phyloP scores from a whole-genome alignment of 129 eudicot species.

The Calendula officinalis region DNA sequence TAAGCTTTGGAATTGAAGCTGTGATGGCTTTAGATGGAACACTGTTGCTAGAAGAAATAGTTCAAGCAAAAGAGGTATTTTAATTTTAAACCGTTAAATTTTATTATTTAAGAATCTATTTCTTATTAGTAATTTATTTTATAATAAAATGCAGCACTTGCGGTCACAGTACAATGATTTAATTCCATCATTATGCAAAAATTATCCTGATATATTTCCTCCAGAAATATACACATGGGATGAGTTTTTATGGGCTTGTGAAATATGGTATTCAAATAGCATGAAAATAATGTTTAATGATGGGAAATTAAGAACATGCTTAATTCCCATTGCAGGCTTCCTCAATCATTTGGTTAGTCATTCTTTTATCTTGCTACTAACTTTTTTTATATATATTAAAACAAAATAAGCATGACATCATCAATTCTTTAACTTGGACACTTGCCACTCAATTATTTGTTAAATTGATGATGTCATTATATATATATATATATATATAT shows the following conservation, averaged over 20 bases:
- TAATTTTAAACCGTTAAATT: not conserved
- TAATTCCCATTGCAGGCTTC: conserved; percentile 90
- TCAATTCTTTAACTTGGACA: too few species aligned
- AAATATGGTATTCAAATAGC: conserved; percentile 95
- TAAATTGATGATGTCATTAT: too few species aligned
- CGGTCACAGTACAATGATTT: conserved; percentile 68
- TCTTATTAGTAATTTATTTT: not conserved
- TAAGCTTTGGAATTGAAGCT: conserved; percentile 83
- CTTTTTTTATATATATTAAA: not conserved
- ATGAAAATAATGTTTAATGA: conserved; percentile 76
- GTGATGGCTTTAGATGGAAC: conserved; percentile 86
- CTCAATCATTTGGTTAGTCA: conserved; percentile 84
- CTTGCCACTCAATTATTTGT: too few species aligned
- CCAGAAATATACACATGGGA: conserved; percentile 81
- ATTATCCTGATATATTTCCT: conserved; percentile 65
- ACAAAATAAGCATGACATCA: too few species aligned
- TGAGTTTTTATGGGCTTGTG: conserved; percentile 92
- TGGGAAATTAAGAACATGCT: conserved; percentile 73
- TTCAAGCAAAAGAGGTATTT: conserved; percentile 86
- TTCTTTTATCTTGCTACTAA: conserved; percentile 4
- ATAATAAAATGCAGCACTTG: conserved; percentile 81
- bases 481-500: too few species aligned
- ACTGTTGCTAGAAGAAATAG: conserved; percentile 73
- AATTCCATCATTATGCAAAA: conserved; percentile 54
- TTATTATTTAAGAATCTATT: not conserved